Conservation (phyloP, 2,329 filamentous ascomycete genomes). For the Cladorrhinum sp. region DNA sequence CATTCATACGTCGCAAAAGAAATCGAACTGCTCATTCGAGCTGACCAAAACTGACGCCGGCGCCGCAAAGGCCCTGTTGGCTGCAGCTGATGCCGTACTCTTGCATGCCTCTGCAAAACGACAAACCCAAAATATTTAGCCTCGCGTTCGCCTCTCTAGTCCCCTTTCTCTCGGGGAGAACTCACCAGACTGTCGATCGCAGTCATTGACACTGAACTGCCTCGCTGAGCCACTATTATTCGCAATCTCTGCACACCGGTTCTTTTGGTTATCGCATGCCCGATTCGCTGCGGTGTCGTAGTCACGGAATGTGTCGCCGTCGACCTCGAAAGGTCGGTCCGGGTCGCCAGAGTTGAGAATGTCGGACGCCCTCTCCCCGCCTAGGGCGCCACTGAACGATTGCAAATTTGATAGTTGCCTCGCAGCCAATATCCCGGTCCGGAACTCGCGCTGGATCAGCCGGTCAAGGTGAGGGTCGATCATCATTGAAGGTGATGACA, state of each 20-base stretch:
- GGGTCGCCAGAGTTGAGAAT: constrained; percentile 41
- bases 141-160: not conserved
- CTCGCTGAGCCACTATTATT: constrained; percentile 35
- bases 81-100: constrained; percentile 32
- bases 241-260: constrained; percentile 43
- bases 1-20: constrained; percentile 43
- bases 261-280: constrained; percentile 50
- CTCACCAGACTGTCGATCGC: constrained; percentile 46
- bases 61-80: constrained; percentile 27
- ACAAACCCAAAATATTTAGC: not conserved
- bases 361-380: constrained; percentile 36
- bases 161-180: constrained; percentile 7
- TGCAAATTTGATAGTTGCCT: constrained; percentile 42
- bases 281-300: constrained; percentile 42
- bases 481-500: constrained; percentile 3
- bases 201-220: constrained; percentile 41
- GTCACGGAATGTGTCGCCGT: constrained; percentile 44
- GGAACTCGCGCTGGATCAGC: constrained; percentile 37
- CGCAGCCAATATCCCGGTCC: constrained; percentile 35
- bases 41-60: constrained; percentile 33
- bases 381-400: constrained; percentile 40
- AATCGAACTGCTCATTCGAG: constrained; percentile 43
- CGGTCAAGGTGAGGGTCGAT: constrained; percentile 24
- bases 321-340: constrained; percentile 42
- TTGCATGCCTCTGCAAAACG: constrained; percentile 40